Base-by-base conservation (phyloP, 148 eudicot genomes). In the Rhododendron williamsianum region DNA sequence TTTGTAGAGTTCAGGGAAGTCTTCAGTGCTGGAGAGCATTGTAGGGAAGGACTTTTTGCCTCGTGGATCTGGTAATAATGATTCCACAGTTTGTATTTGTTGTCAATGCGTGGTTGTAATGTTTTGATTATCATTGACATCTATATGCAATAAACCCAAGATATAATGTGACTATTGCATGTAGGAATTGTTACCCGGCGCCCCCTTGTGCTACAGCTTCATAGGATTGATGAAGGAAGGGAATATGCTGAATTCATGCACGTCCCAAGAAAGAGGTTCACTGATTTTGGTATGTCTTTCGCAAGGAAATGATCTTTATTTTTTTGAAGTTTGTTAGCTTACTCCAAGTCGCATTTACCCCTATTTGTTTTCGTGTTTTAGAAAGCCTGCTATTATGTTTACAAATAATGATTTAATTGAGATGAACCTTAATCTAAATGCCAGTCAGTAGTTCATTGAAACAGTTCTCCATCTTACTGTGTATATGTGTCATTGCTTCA, bases 191-290 rank as follows among this genome's bases (percentile, higher is more conserved):
- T 97, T 83, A 97, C 99, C 67, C 92, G 99, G 67, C 98, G 98
- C 52, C 99, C 99, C 86, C 99, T 97, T 90, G 99, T 97, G 63
- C 86, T 97, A 69, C 99, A 97, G 87, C 94, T 97, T 87, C 98
- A 97, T 86, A 91, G 93, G 91, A 90, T 97, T 82, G 96, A 97
- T 51, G 98, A 93, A 86, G 94, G 94, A 45, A 92, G 93, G 89
- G 99, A 97, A 88, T 97, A 97, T 95, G 99, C 93, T 25, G 99
- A 97, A 88, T 97, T 97, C 86, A 96, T 94, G 91, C 99, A 97
- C 82, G 93, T 91, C 81, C 96, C 98, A 18, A 89, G 94, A 86
- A 97, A 93, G 89, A 90, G 86, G 30, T 90, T 93, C 78, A 89
- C 96, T 84, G 98, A 97, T 91, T 97, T 97, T 93, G 96, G 99